Evolutionary conservation across 179 eudicot genomes (phyloP), one percentile per base, ranked within the genome.

Genomic region (Silene coronaria): DNA sequence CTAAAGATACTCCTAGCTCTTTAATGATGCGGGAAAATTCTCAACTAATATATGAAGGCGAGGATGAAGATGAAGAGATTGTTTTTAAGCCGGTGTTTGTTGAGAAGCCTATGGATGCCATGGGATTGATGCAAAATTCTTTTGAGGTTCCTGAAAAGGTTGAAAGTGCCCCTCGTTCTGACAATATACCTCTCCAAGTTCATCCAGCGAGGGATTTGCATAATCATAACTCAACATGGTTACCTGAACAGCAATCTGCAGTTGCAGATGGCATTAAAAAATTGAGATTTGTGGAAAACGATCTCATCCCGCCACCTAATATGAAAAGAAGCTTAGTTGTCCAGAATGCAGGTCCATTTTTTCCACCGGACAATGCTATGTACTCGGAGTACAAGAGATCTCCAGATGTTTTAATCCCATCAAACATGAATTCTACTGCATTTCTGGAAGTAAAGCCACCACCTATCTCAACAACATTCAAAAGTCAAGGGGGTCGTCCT

Each of bases 41-140:
- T 14, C 86, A 71, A 48, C 53, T 73, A 3, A 73, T 68, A 60
- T 61, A 76, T 66, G 96, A 91, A 76, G 89, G 82, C 23, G 98
- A 90, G 72, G 98, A 95, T 51, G 97, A 92, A 6, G 97, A 90
- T 36, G 99, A 95, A 83, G 99, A 85, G 71, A 95, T 95, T 84
- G 91, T 95, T 62, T 95, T 95, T 78, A 87, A 84, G 83, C 97
- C 99, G 38, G 71, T 83, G n/a, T 23, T 77, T 28, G 74, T 70
- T 70, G 95, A 92, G 70, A 90, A 87, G 79, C 85, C 80, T 64
- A 67, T 75, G 21, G 86, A 86, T 78, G 84, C 68, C 46, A 19
- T 60, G 42, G 73, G 66, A 74, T 76, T 79, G 74, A 77, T 80
- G 55, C 32, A 76, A 70, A 57, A 67, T 62, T 75, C 89, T 78